phyloP scores from a whole-genome alignment of 2,329 filamentous ascomycete species.

The Hypoxylon rubiginosum region DNA sequence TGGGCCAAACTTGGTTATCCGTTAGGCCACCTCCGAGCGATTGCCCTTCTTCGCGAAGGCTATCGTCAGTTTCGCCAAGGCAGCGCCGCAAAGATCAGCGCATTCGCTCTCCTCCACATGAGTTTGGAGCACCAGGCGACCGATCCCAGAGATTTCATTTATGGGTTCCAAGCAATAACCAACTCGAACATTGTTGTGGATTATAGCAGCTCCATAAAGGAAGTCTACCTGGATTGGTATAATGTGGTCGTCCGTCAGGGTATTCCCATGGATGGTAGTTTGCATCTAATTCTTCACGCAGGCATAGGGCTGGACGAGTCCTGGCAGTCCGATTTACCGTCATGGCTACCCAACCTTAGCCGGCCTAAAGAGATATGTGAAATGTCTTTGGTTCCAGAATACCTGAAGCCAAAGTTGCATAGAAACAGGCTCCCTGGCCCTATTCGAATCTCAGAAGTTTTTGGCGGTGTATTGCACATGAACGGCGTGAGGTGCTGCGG shows the following conservation, averaged over 20 bases:
- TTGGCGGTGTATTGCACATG: not conserved
- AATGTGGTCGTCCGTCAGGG: not conserved
- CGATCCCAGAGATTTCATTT: not conserved
- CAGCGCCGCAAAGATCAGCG: not conserved
- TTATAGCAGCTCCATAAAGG: not conserved
- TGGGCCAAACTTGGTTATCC: not conserved
- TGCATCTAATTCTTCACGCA: not conserved
- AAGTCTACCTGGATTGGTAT: not conserved
- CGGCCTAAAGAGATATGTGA: not conserved
- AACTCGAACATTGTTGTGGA: not conserved
- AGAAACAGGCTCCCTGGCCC: no score
- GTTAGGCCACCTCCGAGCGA: no score
- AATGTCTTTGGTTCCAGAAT: not conserved
- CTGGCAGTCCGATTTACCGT: not conserved
- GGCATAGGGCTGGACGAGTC: not conserved
- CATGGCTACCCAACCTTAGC: not conserved
- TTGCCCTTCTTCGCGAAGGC: no score
- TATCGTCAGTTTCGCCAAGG: no score
- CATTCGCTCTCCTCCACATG: not conserved
- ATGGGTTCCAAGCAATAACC: not conserved
- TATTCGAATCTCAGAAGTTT: not conserved
- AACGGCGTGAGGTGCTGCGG: not conserved
- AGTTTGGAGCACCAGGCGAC: not conserved
- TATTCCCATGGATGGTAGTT: no score
- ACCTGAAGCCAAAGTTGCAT: not conserved